Evolutionary conservation across 768 basidiomycete species (phyloP).

Genomic region (Phaffia tasmanica): DNA sequence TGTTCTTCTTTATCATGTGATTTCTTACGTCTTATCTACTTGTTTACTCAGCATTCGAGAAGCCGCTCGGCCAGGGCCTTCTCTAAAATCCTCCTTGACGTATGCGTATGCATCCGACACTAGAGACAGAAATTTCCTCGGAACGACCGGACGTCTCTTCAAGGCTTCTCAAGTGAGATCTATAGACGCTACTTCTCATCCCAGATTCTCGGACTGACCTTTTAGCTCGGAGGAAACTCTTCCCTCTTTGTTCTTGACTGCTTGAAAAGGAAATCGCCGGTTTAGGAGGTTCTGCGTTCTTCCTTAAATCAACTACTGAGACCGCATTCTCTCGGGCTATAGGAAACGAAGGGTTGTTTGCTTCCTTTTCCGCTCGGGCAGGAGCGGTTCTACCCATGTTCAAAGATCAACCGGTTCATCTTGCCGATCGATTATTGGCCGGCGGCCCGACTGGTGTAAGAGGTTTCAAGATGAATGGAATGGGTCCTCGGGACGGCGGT

Average conservation of each 20-base stretch:
- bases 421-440: conserved; percentile 73
- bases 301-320: conserved; percentile 62
- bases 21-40: too few species aligned
- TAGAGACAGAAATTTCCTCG: conserved; percentile 56
- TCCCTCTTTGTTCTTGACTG: conserved; percentile 9
- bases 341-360: conserved; percentile 49
- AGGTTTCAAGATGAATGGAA: conserved; percentile 58
- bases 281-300: conserved; percentile 65
- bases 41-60: conserved; percentile 67
- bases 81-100: conserved; percentile 68
- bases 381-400: conserved; percentile 61
- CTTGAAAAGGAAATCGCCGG: conserved; percentile 51
- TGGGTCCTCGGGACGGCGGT: conserved; percentile 71
- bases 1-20: neutral
- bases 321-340: conserved; percentile 53
- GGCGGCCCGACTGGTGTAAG: conserved; percentile 82
- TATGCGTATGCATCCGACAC: conserved; percentile 68
- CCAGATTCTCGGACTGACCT: neutral
- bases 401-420: conserved; percentile 35
- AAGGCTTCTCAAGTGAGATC: conserved; percentile 46
- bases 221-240: neutral
- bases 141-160: conserved; percentile 52
- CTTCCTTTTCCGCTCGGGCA: conserved; percentile 60
- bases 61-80: conserved; percentile 54
- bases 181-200: too few species aligned